phyloP scores from a whole-genome alignment of 345 rosid genomes.

The Cardamine resedifolia region DNA sequence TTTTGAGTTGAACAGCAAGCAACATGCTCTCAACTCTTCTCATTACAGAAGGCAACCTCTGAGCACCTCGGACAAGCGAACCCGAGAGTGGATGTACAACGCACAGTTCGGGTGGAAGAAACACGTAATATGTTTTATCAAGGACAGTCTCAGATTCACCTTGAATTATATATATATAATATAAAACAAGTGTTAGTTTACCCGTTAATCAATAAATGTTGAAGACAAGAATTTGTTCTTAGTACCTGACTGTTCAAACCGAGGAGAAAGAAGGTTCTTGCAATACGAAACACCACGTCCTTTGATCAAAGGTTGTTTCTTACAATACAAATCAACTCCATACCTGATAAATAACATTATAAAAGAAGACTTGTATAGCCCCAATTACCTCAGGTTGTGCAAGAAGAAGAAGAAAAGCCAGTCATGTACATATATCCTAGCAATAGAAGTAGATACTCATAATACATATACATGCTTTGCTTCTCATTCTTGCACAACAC shows the following conservation, averaged over 20 bases:
- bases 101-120: conserved; percentile 95
- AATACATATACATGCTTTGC: conserved; percentile 42
- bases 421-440: too few species aligned
- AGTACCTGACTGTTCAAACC: conserved; percentile 90
- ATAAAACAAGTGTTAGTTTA: neutral
- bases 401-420: conserved; percentile 53
- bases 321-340: conserved; percentile 77
- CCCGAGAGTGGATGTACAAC: conserved; percentile 94
- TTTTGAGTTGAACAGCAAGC: conserved; percentile 85
- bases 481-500: conserved; percentile 54
- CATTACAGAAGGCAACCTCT: conserved; percentile 94
- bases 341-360: conserved; percentile 57
- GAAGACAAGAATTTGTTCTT: neutral
- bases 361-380: conserved; percentile 45
- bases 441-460: conserved; percentile 20
- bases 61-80: conserved; percentile 95
- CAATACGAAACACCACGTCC: conserved; percentile 98
- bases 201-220: neutral
- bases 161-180: conserved; percentile 35
- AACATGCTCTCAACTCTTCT: conserved; percentile 97
- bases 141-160: conserved; percentile 74
- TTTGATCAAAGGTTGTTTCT: conserved; percentile 79
- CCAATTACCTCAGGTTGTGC: conserved; percentile 49
- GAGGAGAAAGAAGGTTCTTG: conserved; percentile 93
- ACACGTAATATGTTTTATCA: conserved; percentile 89